Base-by-base conservation (phyloP, 495 filamentous ascomycete genomes). In the Beverwykella pulmonaria region DNA sequence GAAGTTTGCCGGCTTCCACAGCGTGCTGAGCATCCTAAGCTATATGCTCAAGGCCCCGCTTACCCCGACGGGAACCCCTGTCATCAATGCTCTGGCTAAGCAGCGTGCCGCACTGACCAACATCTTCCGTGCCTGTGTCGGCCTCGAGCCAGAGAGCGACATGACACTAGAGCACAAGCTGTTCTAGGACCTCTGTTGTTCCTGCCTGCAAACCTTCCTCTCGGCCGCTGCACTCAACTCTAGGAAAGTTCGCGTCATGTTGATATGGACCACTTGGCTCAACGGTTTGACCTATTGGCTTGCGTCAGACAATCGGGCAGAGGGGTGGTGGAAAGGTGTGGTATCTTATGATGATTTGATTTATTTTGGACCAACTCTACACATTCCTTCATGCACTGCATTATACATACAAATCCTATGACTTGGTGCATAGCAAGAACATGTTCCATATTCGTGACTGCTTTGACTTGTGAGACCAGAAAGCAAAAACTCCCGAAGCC, bases 141-240 rank as follows among this genome's bases (percentile, higher is more conserved):
- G 94, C 73, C 84, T 99, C 65, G 92, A 96, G 85, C 94, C 95
- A 23, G 94, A 99, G 86, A 94, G 88, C 53, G 94, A 99, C 77
- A 98, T 99, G 95, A 97, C 93, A 53, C 85, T 99, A 44, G 94
- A 99, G 86, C 94, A 99, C 82, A 99, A 98, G 88, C 84, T 98
- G 62, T 93, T 97, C 78, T 87, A 82, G 69, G 47, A 34, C 30
- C 4, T 34, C 5, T 4, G 30, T 34, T 34, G 5, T 12, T 34
- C 5, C 30, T n/a, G n/a, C 30, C 30, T 12, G 30, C 30, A 34
- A 12, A 34, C 30, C 30, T 34, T 34, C 12, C 5, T 34, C 4
- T 34, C 5, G 5, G 4, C 30, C 12, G 30, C 30, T 34, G 12
- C 5, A 34, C 4, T 4, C 5, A 34, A 34, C 30, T 34, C 30